Conservation (phyloP, 2,329 filamentous ascomycete species). For the Akanthomyces lecanii region DNA sequence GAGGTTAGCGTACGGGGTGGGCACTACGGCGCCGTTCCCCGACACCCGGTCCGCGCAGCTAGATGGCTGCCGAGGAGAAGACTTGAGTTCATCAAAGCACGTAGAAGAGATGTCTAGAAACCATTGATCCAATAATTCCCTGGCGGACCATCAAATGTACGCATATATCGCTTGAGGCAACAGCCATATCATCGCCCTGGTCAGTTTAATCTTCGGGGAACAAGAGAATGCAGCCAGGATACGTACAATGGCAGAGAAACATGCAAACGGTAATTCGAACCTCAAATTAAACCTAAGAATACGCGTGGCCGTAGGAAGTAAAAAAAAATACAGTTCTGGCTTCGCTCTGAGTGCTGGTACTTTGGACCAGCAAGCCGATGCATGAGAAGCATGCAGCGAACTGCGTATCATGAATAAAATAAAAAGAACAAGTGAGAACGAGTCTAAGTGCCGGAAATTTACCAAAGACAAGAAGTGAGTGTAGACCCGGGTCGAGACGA, state of each 20-base stretch:
- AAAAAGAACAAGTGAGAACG: neutral
- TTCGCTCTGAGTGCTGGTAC: neutral
- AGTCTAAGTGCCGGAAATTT: neutral
- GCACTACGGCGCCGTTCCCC: neutral
- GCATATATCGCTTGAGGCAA: no score
- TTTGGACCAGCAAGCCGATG: neutral
- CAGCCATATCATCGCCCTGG: neutral
- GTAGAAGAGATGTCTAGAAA: no score
- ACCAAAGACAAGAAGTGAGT: neutral
- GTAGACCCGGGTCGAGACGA: neutral
- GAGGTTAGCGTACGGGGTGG: conserved; percentile 4
- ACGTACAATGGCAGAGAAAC: neutral
- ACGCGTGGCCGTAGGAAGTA: neutral
- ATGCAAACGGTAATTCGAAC: neutral
- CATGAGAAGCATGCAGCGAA: neutral
- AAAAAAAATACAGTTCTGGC: neutral
- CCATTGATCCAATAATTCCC: no score
- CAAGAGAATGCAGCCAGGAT: no score
- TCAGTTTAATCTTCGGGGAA: neutral
- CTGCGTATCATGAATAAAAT: neutral
- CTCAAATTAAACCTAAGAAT: neutral
- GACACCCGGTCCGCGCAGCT: neutral
- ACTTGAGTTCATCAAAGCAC: neutral
- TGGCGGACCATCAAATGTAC: no score
- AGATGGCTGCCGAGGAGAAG: neutral